Evolutionary conservation across 2,329 filamentous ascomycete species (phyloP), one percentile per base, ranked within the genome.

Genomic region (Talaromyces verruculosus): DNA sequence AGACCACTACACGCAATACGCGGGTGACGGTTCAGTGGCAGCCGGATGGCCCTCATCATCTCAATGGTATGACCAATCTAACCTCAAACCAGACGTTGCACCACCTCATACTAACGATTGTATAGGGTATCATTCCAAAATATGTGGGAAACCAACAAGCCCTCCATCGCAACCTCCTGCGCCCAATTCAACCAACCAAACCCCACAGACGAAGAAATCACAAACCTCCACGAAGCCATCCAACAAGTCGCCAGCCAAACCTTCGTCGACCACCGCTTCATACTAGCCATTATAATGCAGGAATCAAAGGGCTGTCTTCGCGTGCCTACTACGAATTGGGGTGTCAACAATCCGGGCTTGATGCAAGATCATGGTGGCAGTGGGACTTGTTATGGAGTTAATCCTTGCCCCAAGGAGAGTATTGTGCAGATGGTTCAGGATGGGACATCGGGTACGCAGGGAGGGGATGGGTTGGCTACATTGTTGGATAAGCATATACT

Each of bases 231-330:
- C 41, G 64, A 71, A 39, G 73, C 72, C 41, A 78, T 79, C 59
- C 69, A 73, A 62, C 60, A 69, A 28, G 74, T 75, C 2, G 72
- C 77, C 7, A 71, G 71, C 28, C 69, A 63, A 43, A 65, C 64
- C 19, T 30, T 35, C 6, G 64, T 80, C 33, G 77, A 79, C 68
- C 70, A 70, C 49, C 77, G 78, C 53, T 77, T 78, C 61, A 76
- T 80, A 66, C 72, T 80, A 1, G 75, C 76, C 30, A 71, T 80
- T 65, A 69, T 79, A 43, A 73, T 80, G 70, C 78, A 80, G 66
- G 78, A 80, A 69, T 77, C 73, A 49, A 72, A 71, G 60, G 78
- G 78, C 19, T 79, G 77, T 67, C 76, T 80, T 11, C 76, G 78
- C n/a, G 76, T 71, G 15, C 71, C 67, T 2, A 79, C 76, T 2